Conservation (phyloP, 768 basidiomycete genomes). For the Antrodiella citrinella region DNA sequence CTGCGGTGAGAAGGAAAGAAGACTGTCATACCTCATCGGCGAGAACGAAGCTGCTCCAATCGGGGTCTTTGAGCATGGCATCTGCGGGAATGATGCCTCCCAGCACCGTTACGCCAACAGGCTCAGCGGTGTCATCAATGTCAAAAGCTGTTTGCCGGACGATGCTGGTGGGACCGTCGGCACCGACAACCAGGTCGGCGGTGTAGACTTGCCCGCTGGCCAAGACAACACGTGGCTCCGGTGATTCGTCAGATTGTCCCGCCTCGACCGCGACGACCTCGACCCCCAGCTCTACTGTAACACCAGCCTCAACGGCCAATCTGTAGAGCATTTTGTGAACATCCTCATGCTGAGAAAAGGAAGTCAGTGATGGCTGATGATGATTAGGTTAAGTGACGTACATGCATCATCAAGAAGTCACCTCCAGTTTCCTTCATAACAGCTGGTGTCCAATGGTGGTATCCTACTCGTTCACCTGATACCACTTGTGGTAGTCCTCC, state of each 20-base stretch:
- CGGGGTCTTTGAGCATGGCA: constrained; percentile 32
- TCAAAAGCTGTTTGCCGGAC: constrained; percentile 26
- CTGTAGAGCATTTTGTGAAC: constrained; percentile 39
- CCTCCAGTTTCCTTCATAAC: constrained; percentile 41
- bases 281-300: constrained; percentile 27
- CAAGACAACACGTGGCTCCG: constrained; percentile 14
- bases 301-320: constrained; percentile 40
- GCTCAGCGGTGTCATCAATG: constrained; percentile 21
- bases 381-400: constrained; percentile 18
- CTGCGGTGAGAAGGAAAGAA: background rate
- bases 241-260: background rate
- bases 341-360: constrained; percentile 38
- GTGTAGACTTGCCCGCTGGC: constrained; percentile 34
- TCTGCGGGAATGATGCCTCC: constrained; percentile 34
- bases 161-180: constrained; percentile 46
- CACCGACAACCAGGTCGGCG: constrained; percentile 51
- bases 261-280: constrained; percentile 2
- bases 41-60: constrained; percentile 23
- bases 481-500: constrained; percentile 27
- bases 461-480: constrained; percentile 37
- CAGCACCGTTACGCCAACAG: constrained; percentile 31
- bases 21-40: constrained; percentile 28
- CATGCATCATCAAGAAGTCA: constrained; percentile 41
- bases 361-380: constrained; percentile 1
- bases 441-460: constrained; percentile 38